These are phyloP conservation scores for Aspergillus nanangensis DNA, from an alignment of 495 filamentous ascomycete genomes.

Conservation along the genomic window DNA sequence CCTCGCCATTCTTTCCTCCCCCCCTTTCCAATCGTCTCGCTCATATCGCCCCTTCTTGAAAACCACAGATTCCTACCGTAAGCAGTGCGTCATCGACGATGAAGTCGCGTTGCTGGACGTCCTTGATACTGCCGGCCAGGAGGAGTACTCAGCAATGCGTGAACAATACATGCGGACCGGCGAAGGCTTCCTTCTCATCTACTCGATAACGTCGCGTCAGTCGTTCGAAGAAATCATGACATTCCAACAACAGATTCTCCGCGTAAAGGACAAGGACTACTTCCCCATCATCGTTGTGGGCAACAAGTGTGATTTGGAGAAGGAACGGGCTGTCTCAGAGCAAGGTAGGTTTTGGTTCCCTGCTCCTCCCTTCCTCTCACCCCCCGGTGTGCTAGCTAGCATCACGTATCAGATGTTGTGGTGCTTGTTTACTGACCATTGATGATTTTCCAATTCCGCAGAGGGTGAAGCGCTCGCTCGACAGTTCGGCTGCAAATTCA, in stretches of 20 bases:
- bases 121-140: slow-evolving; percentile 95
- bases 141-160: slow-evolving; percentile 98
- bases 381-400: slow-evolving; percentile 1
- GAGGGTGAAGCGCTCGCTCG: slow-evolving; percentile 85
- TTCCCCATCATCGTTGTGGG: slow-evolving; percentile 99
- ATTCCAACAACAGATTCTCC: slow-evolving; percentile 96
- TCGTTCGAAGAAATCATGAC: slow-evolving; percentile 98
- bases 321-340: slow-evolving; percentile 81
- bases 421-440: no score
- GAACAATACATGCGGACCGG: slow-evolving; percentile 99
- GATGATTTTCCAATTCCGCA: slow-evolving; percentile 37
- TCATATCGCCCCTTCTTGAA: slow-evolving; percentile 11
- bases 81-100: slow-evolving; percentile 98
- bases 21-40: slow-evolving; percentile 9
- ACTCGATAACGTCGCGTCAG: slow-evolving; percentile 95
- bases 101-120: slow-evolving; percentile 96
- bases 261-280: slow-evolving; percentile 98
- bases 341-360: slow-evolving; percentile 66
- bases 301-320: slow-evolving; percentile 97
- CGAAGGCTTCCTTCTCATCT: slow-evolving; percentile 95
- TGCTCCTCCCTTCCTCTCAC: background rate
- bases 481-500: slow-evolving; percentile 92
- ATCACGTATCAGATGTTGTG: no score
- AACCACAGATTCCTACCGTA: slow-evolving; percentile 96
- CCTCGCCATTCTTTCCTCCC: background rate